phyloP scores from a whole-genome alignment of 2,329 filamentous ascomycete genomes.

The Monilinia fructigena region DNA sequence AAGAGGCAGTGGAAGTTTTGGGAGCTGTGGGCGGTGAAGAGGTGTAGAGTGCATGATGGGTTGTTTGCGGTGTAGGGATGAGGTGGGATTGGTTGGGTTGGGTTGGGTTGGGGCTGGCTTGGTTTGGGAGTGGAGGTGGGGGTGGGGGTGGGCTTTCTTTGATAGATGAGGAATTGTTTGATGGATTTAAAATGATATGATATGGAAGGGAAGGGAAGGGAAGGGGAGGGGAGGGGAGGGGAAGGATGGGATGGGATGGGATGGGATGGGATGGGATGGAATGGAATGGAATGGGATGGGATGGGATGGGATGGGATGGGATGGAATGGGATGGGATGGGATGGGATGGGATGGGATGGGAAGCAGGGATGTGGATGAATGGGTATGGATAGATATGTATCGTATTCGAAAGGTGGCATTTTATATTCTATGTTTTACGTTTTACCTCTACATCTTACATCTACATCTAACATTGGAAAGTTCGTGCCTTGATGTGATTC shows the following conservation, averaged over 20 bases:
- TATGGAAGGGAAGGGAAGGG: no score
- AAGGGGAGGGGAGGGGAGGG: no score
- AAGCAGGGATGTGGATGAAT: no score
- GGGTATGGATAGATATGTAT: neutral
- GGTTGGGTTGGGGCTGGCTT: neutral
- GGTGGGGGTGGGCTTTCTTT: neutral
- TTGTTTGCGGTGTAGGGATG: neutral
- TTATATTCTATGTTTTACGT: no score
- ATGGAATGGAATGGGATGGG: neutral
- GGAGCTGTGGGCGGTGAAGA: slow-evolving; percentile 23
- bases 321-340: neutral
- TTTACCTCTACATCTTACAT: no score
- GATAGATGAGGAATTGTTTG: no score
- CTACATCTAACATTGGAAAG: no score
- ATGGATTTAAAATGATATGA: no score
- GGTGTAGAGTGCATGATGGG: slow-evolving; percentile 21
- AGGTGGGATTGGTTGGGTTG: neutral
- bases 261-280: neutral
- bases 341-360: neutral
- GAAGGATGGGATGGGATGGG: neutral
- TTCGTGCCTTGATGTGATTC: no score
- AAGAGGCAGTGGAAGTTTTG: slow-evolving; percentile 24
- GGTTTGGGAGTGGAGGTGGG: neutral
- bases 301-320: neutral
- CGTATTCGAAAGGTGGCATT: neutral